A percentile compares a stretch with the other conserved stretches of the same genome.
These are phyloP conservation scores for Nematocida sp. DNA, from an alignment of 371 early-diverging fungal genomes.

Conservation along the genomic window DNA sequence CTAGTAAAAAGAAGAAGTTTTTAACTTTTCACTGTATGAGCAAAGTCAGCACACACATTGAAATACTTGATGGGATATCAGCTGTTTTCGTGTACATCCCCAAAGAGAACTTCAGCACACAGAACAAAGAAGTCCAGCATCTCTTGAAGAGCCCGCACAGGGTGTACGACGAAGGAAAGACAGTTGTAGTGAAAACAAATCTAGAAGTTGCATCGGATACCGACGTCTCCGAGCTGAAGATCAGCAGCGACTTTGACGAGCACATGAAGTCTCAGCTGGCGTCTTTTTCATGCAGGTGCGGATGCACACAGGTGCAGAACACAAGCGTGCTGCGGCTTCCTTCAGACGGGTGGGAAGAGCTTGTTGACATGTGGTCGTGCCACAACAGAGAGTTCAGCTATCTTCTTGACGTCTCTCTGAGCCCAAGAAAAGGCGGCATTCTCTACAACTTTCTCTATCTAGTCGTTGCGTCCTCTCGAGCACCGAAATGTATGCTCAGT, in stretches of 20 bases:
- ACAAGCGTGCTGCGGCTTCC: conserved; percentile 52
- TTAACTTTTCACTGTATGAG: conserved; percentile 7
- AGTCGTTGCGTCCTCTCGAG: conserved; percentile 22
- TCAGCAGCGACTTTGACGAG: conserved; percentile 34
- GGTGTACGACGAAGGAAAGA: conserved; percentile 6
- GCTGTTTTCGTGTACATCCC: conserved; percentile 21
- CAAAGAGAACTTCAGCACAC: not conserved
- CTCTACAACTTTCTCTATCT: conserved; percentile 58
- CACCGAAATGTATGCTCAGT: not conserved
- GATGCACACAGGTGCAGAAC: conserved; percentile 31
- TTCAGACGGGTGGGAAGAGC: conserved; percentile 63
- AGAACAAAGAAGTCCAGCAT: not conserved
- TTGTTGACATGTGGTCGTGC: conserved; percentile 64
- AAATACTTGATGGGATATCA: conserved; percentile 22
- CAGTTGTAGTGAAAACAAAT: not conserved
- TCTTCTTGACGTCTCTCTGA: conserved; percentile 47
- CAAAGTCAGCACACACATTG: not conserved
- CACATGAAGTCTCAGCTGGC: conserved; percentile 8
- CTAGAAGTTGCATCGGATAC: not conserved
- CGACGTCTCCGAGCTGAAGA: not conserved
- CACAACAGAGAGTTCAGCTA: conserved; percentile 62
- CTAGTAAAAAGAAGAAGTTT: too few relatives aligned
- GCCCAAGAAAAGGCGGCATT: conserved; percentile 53
- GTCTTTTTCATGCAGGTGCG: conserved; percentile 20
- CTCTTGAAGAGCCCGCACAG: not conserved